phyloP scores from a whole-genome alignment of 306 rosid species.

The Pterocarpus santalinus region DNA sequence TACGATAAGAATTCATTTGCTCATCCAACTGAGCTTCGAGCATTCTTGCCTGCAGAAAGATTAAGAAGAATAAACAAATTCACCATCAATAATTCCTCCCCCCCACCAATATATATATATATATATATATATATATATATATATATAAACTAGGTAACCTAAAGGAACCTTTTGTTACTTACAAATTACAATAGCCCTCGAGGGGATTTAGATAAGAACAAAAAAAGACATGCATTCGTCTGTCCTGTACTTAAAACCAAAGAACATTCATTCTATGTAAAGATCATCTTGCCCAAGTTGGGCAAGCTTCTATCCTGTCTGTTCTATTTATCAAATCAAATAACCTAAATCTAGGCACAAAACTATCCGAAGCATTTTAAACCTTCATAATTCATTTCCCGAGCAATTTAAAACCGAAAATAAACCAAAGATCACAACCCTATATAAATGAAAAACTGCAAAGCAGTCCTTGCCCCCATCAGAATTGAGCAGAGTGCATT shows the following conservation, averaged over 20 bases:
- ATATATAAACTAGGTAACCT: no score
- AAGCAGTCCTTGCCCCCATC: not conserved
- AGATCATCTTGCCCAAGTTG: constrained; percentile 11
- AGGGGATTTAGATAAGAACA: not conserved
- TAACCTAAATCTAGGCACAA: no score
- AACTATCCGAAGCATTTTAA: not conserved
- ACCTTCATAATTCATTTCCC: constrained; percentile 1
- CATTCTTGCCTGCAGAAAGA: constrained; percentile 78
- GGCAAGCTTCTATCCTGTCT: not conserved
- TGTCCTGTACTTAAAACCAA: not conserved
- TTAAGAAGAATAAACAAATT: not conserved
- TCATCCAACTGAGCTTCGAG: constrained; percentile 98
- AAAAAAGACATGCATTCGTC: not conserved
- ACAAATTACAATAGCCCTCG: not conserved
- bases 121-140: no score
- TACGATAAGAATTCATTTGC: constrained; percentile 86
- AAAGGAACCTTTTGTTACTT: not conserved
- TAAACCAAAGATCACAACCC: not conserved
- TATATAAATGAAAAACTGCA: not conserved
- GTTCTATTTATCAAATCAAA: not conserved
- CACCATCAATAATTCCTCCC: no score
- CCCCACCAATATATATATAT: no score
- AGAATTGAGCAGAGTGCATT: no score
- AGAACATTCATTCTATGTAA: constrained; percentile 17
- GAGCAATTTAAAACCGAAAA: not conserved